Conservation (phyloP, 2,329 filamentous ascomycete genomes). For the Alternaria angustiovoidea region DNA sequence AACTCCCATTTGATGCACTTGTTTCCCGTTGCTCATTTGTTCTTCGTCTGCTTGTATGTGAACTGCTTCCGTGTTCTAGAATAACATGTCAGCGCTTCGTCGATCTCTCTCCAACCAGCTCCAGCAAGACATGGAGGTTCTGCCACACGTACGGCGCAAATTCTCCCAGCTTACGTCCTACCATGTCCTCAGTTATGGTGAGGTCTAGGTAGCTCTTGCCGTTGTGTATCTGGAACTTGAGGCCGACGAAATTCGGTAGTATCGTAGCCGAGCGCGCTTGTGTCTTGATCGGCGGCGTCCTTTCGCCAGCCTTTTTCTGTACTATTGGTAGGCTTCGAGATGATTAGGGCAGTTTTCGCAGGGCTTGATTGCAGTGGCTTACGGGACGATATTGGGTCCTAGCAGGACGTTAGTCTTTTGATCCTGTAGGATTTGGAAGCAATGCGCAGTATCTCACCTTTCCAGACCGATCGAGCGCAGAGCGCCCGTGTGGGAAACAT, state of each 20-base stretch:
- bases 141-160: conserved; percentile 75
- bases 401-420: conserved; percentile 5
- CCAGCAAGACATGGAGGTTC: too few species aligned
- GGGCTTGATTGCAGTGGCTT: conserved; percentile 49
- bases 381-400: conserved; percentile 77
- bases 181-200: conserved; percentile 92
- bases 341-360: conserved; percentile 33
- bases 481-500: conserved; percentile 75
- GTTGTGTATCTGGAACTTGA: conserved; percentile 91
- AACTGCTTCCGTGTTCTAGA: conserved; percentile 72
- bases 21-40: conserved; percentile 59
- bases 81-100: too few species aligned
- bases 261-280: conserved; percentile 89
- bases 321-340: conserved; percentile 68
- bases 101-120: neutral
- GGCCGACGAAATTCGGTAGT: conserved; percentile 87
- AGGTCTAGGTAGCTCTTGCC: conserved; percentile 87
- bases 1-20: conserved; percentile 44
- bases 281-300: conserved; percentile 78
- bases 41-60: conserved; percentile 75
- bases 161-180: conserved; percentile 92
- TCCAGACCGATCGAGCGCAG: conserved; percentile 81
- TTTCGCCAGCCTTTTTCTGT: conserved; percentile 66
- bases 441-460: conserved; percentile 66
- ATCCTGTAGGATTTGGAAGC: conserved; percentile 62